phyloP scores from a whole-genome alignment of 2,329 filamentous ascomycete species.

The Pseudofabraea citricarpa region DNA sequence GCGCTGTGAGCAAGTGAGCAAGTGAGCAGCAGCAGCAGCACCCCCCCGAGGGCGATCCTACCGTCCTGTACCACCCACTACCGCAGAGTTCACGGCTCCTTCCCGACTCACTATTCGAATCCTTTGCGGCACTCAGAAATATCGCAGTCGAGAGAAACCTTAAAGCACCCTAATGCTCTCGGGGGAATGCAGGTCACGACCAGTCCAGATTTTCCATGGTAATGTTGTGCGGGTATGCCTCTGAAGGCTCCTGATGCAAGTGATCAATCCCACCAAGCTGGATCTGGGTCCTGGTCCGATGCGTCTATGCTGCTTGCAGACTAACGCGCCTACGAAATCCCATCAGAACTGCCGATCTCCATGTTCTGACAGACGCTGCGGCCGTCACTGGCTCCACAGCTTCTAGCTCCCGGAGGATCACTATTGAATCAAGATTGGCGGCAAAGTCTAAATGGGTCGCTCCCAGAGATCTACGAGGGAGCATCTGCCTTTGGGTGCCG shows the following conservation, averaged over 20 bases:
- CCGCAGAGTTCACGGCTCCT: too few species aligned
- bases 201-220: neutral
- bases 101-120: too few species aligned
- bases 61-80: too few species aligned
- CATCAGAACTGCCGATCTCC: constrained; percentile 7
- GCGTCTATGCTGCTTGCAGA: constrained; percentile 2
- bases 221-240: neutral
- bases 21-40: too few species aligned
- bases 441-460: constrained; percentile 6
- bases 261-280: constrained; percentile 17
- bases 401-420: constrained; percentile 13
- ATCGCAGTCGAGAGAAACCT: too few species aligned
- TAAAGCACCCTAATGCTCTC: too few species aligned
- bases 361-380: constrained; percentile 5
- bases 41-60: too few species aligned
- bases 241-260: constrained; percentile 7
- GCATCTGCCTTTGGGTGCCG: neutral
- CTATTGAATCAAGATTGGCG: constrained; percentile 1
- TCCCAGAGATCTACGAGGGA: neutral
- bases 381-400: neutral
- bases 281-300: constrained; percentile 16
- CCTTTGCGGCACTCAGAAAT: too few species aligned
- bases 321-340: neutral
- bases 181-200: neutral
- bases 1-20: too few species aligned